These are phyloP conservation scores for Calonectria pseudoturangicola DNA, from an alignment of 2,329 filamentous ascomycete genomes.

Conservation along the genomic window DNA sequence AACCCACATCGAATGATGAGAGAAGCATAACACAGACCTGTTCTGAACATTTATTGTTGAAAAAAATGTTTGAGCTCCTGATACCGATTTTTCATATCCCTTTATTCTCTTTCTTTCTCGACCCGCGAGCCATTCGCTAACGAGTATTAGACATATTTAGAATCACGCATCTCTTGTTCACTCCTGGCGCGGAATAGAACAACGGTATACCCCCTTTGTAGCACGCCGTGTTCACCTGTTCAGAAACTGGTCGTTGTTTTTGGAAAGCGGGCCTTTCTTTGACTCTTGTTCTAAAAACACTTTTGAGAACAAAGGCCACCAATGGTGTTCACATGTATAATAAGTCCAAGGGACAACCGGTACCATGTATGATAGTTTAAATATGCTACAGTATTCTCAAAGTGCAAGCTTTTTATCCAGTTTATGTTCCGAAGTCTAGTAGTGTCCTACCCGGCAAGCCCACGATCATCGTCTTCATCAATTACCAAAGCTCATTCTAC, in stretches of 20 bases:
- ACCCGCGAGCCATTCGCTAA: slow-evolving; percentile 43
- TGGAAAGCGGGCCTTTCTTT: not conserved
- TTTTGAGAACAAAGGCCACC: not conserved
- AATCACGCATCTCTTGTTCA: slow-evolving; percentile 17
- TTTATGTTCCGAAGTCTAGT: not conserved
- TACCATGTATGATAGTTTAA: not conserved
- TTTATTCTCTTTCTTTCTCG: slow-evolving; percentile 17
- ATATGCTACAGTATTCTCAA: not conserved
- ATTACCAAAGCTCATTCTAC: not conserved
- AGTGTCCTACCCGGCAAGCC: not conserved
- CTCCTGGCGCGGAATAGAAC: not conserved
- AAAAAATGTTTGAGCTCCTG: slow-evolving; percentile 52
- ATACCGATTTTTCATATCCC: slow-evolving; percentile 44
- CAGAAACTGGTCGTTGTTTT: not conserved
- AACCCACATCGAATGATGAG: slow-evolving; percentile 53
- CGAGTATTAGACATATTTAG: slow-evolving; percentile 33
- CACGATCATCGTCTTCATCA: no score
- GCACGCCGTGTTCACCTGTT: not conserved
- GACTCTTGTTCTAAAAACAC: not conserved
- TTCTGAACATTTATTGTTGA: slow-evolving; percentile 59
- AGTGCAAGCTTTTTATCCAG: not conserved
- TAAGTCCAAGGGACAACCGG: not conserved
- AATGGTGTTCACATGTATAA: not conserved
- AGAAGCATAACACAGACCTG: slow-evolving; percentile 59
- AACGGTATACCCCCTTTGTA: not conserved